phyloP scores from a whole-genome alignment of 495 filamentous ascomycete species.

The Tuber calosporum region DNA sequence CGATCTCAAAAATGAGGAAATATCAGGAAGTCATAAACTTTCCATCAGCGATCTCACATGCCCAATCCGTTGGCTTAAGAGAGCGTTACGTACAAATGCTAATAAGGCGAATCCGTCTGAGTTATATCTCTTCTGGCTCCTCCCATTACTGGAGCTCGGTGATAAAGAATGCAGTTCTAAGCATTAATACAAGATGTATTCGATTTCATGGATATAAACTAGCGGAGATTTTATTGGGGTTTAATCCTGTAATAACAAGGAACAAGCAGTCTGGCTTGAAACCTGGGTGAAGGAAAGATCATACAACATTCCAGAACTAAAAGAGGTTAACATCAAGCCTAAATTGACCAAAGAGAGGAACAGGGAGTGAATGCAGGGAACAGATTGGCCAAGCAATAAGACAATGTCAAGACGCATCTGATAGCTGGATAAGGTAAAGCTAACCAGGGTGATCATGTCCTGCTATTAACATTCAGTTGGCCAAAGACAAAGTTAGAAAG shows the following conservation, averaged over 20 bases:
- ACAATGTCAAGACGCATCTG: background rate
- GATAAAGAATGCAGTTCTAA: background rate
- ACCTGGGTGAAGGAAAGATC: background rate
- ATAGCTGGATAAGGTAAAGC: background rate
- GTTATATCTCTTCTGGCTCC: background rate
- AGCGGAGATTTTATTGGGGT: background rate
- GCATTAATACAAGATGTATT: background rate
- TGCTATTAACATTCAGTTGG: background rate
- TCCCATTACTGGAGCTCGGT: background rate
- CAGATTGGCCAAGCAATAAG: no score
- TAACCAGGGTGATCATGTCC: background rate
- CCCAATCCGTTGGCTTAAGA: no score
- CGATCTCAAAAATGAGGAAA: no score
- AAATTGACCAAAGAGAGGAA: background rate
- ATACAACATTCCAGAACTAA: background rate
- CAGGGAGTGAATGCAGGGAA: no score
- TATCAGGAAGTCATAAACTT: no score
- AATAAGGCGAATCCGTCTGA: background rate
- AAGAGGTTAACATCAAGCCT: background rate
- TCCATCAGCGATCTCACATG: no score
- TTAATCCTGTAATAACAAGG: no score
- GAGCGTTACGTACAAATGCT: no score
- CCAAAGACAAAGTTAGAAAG: background rate
- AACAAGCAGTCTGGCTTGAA: accelerated
- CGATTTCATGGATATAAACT: background rate